Percentiles rank a stretch among this genome's conserved stretches.
phyloP scores from a whole-genome alignment of 371 early-diverging fungal genomes.

The Globomyces sp. region DNA sequence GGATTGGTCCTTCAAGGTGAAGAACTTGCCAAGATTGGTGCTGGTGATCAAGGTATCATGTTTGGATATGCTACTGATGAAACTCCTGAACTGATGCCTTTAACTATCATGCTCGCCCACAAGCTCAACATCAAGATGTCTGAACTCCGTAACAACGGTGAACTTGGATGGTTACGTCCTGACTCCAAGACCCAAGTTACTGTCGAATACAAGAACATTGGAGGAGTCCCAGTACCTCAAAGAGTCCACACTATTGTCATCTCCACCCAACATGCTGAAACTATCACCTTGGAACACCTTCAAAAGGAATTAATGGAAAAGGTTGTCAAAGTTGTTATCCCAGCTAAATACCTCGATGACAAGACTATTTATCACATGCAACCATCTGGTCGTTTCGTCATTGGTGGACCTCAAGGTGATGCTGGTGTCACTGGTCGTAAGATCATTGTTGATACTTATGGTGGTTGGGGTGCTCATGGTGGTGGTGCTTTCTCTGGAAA shows the following conservation, averaged over 20 bases:
- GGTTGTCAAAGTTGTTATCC: slow-evolving; percentile 91
- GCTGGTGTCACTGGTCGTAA: slow-evolving; percentile 99
- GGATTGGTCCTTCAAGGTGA: slow-evolving; percentile 86
- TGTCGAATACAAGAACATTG: slow-evolving; percentile 96
- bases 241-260: slow-evolving; percentile 98
- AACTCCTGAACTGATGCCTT: slow-evolving; percentile 99
- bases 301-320: slow-evolving; percentile 89
- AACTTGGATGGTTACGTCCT: slow-evolving; percentile 91
- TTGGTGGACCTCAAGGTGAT: slow-evolving; percentile 99
- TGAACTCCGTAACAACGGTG: slow-evolving; percentile 91
- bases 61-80: slow-evolving; percentile 95
- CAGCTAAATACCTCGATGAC: slow-evolving; percentile 84
- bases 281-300: slow-evolving; percentile 80
- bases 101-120: slow-evolving; percentile 94
- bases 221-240: slow-evolving; percentile 90
- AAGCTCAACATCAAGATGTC: slow-evolving; percentile 95
- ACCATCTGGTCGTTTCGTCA: slow-evolving; percentile 98
- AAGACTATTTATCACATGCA: slow-evolving; percentile 95
- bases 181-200: slow-evolving; percentile 99
- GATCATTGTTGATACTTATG: slow-evolving; percentile 91
- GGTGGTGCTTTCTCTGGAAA: slow-evolving; percentile 99
- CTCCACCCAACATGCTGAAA: slow-evolving; percentile 96
- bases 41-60: slow-evolving; percentile 97
- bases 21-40: slow-evolving; percentile 95
- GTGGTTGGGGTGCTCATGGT: slow-evolving; percentile 99